phyloP scores from a whole-genome alignment of 768 basidiomycete genomes.

The Boletus sensibilis region DNA sequence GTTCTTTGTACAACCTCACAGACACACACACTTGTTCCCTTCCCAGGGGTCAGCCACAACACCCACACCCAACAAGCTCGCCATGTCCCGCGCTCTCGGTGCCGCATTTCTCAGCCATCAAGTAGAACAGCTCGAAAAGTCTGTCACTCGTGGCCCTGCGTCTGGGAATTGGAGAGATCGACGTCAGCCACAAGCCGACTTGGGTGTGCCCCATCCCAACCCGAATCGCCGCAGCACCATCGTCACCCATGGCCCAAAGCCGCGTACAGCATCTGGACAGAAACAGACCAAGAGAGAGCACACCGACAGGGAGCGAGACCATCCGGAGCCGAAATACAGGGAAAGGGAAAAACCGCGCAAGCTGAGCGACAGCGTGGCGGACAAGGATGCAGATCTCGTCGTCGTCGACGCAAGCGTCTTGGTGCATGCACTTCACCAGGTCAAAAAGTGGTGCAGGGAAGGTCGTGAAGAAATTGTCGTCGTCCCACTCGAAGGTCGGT shows the following conservation, averaged over 20 bases:
- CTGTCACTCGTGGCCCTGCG: constrained; percentile 52
- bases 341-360: constrained; percentile 25
- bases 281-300: constrained; percentile 26
- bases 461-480: constrained; percentile 77
- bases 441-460: constrained; percentile 81
- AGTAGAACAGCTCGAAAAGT: constrained; percentile 83
- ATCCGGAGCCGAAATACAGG: constrained; percentile 16
- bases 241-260: constrained; percentile 21
- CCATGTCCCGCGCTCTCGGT: constrained; percentile 85
- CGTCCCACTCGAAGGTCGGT: constrained; percentile 84
- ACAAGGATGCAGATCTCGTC: constrained; percentile 71
- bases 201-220: constrained; percentile 9
- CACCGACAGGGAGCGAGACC: constrained; percentile 21
- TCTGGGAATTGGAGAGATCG: constrained; percentile 64
- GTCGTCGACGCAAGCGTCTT: constrained; percentile 83
- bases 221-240: constrained; percentile 17
- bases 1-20: neutral
- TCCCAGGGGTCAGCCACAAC: constrained; percentile 24
- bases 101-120: constrained; percentile 87
- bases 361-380: constrained; percentile 27
- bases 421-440: constrained; percentile 70
- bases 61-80: constrained; percentile 54
- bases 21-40: too few relatives aligned
- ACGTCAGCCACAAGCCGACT: constrained; percentile 31
- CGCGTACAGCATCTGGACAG: constrained; percentile 20